These are phyloP conservation scores for Astrocystis sublimbata DNA, from an alignment of 495 filamentous ascomycete genomes.

Conservation along the genomic window DNA sequence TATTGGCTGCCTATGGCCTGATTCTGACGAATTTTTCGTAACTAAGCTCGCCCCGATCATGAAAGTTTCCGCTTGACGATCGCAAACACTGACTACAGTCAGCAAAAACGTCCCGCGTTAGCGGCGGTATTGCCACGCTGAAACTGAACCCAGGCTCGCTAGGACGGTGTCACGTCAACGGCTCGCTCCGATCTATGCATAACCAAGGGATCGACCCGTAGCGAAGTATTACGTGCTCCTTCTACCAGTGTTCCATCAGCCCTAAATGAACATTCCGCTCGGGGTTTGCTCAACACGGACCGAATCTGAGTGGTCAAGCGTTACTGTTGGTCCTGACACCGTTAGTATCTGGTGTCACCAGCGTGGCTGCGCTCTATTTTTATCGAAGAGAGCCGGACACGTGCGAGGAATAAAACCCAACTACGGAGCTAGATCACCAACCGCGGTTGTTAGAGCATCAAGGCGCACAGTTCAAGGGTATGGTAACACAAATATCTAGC, in stretches of 20 bases:
- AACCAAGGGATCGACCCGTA: no score
- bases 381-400: not conserved
- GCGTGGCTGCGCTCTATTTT: not conserved
- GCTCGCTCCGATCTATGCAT: slow-evolving; percentile 17
- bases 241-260: not conserved
- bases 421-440: no score
- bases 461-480: not conserved
- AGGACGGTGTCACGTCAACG: slow-evolving; percentile 12
- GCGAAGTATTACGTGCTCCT: not conserved
- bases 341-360: not conserved
- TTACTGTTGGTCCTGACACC: not conserved
- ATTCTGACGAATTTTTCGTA: not conserved
- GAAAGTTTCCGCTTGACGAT: no score
- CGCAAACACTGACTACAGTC: no score
- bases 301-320: not conserved
- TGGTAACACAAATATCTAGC: not conserved
- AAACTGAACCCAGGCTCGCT: not conserved
- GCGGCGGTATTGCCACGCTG: not conserved
- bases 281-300: not conserved
- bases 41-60: no score
- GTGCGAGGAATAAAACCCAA: no score
- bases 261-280: not conserved
- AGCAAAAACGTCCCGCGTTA: not conserved
- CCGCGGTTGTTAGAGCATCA: no score
- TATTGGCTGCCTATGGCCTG: not conserved